Evolutionary conservation across 2,329 filamentous ascomycete genomes (phyloP), one percentile per base, ranked within the genome.

Genomic region (Monosporascus sp.): DNA sequence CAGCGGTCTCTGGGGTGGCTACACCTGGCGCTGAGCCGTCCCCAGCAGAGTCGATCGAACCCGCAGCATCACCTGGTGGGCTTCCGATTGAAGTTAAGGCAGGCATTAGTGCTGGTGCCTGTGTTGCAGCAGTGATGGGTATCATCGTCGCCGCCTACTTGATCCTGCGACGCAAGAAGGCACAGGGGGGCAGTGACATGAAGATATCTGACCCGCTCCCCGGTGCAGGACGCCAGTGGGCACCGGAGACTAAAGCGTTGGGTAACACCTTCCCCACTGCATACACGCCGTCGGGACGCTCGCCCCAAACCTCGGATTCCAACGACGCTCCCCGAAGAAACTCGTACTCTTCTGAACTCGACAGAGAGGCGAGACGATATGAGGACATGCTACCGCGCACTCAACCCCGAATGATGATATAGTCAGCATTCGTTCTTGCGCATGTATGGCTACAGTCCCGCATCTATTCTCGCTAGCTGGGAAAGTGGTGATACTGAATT

Each of bases 381-480:
- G 80, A 83, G 64, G 80, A 83, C 57, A 79, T 82, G 78, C 60
- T 79, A 22, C 79, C 79, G 27, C 70, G 78, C 45, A 71, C 75
- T 54, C 72, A 75, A 47, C 80, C 81, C 11, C 70, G 72, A 52
- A 60, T 56, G n/a, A 65, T 67, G 65, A 62, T 67, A 51, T 67
- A 55, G 57, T 27, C 47, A 42, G 14, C 25, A 20, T 45, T 39
- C 36, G 18, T n/a, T 46, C 24, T 25, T 8, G n/a, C 24, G 14
- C 39, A 11, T 38, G 42, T 49, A 50, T 42, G 27, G 22, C 18
- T 48, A 15, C 27, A n/a, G 24, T 7, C 17, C 25, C 38, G n/a
- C 17, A 50, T 42, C 27, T 34, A 31, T 20, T 42, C 17, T 38
- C n/a, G 14, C 14, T 22, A 31, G 27, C 3, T 31, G 3, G 9